A percentile compares a stretch with the other conserved stretches of the same genome.
These are phyloP conservation scores for Saccharomycopsis olivae DNA, from an alignment of 805 yeast species.

Conservation along the genomic window DNA sequence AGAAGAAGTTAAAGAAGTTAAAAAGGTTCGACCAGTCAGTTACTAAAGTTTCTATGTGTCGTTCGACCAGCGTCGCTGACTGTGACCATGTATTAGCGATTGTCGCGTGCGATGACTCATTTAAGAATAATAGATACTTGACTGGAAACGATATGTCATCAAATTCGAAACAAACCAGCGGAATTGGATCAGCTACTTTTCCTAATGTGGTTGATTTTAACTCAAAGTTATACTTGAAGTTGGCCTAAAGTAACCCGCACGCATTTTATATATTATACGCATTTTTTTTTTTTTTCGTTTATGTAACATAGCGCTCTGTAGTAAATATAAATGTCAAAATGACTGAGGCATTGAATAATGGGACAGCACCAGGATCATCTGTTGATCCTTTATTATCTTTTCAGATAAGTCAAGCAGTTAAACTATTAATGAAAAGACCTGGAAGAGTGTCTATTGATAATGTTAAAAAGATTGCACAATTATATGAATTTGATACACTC, in stretches of 20 bases:
- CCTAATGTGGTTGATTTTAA: conserved; percentile 6
- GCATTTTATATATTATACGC: not conserved
- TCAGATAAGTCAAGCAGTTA: conserved; percentile 7
- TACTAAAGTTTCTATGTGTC: conserved; percentile 1
- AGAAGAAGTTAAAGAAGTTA: conserved; percentile 17
- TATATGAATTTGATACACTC: conserved; percentile 17
- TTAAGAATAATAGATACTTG: conserved; percentile 24
- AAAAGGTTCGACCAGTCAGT: conserved; percentile 13
- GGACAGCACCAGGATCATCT: not conserved
- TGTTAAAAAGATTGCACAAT: conserved; percentile 12
- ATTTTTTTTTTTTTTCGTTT: not conserved
- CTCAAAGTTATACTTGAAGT: conserved; percentile 5
- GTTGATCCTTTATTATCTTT: conserved; percentile 11
- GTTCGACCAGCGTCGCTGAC: not conserved
- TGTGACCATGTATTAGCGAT: conserved; percentile 26
- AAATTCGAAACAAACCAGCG: not conserved
- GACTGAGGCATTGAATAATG: not conserved
- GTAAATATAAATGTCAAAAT: not conserved
- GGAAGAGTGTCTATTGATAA: conserved; percentile 14
- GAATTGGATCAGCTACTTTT: not conserved
- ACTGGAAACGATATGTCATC: conserved; percentile 1
- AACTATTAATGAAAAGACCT: conserved; percentile 8
- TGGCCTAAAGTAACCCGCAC: not conserved
- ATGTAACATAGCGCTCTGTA: not conserved
- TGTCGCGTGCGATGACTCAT: conserved; percentile 41